Evolutionary conservation across 768 basidiomycete genomes (phyloP), one percentile per base, ranked within the genome.

Genomic region (Leccinum imitatum): DNA sequence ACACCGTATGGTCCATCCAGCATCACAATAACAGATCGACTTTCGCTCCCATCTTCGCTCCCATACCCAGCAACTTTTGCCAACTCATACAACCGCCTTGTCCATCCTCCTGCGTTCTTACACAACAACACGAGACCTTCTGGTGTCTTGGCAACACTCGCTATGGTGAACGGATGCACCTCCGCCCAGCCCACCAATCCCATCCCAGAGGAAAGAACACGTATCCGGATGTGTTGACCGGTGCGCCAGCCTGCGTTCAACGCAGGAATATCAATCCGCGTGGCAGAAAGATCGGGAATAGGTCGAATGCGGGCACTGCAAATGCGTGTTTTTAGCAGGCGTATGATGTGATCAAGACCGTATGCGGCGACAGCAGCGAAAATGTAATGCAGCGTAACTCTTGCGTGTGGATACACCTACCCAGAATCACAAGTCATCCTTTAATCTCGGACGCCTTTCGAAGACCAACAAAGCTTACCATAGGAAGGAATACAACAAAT

Each of bases 221-320:
- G 73, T 30, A 87, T 60, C 48, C 85, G 79, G 48, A 87, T 82
- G 65, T 87, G 84, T 64, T 87, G 85, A 3, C 86, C 84, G 0
- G 83, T 75, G 31, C 83, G 74, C 85, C 85, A 87, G 19, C 85
- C 85, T 0, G 76, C 72, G 52, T 75, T 78, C 48, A 85, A 48
- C 7, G 67, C 57, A 1, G 79, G 79, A 8, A 84, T 68, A 39
- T 81, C 77, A 25, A 86, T 67, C 47, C 80, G 73, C 6, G 82
- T 84, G 46, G 78, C 73, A 14, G 73, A 72, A 21, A 83, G 77
- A 9, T 79, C 79, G 2, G 78, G 75, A 10, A 85, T 71, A 1
- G 81, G 68, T 23, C 73, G 72, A 59, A 87, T 69, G 30, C 73
- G 75, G 11, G 84, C 85, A 10, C 62, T 64, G 13, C 73, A 71